These are phyloP conservation scores for Collybia sordida DNA, from an alignment of 768 basidiomycete genomes.

Conservation along the genomic window DNA sequence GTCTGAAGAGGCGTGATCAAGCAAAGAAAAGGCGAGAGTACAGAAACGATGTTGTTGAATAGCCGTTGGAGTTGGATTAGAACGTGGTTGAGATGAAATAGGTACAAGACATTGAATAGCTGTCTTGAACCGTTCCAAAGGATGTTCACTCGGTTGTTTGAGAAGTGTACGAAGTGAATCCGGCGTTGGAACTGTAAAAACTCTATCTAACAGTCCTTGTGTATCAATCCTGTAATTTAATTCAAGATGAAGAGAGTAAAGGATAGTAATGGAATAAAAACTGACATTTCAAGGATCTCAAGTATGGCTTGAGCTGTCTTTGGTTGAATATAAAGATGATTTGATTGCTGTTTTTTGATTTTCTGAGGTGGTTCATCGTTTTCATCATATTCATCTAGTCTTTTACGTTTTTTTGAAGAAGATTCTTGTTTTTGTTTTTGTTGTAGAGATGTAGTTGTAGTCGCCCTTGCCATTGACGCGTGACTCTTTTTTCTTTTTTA, in stretches of 20 bases:
- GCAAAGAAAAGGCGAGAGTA: slow-evolving; percentile 66
- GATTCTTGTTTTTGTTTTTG: too few relatives aligned
- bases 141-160: slow-evolving; percentile 48
- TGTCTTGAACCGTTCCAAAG: slow-evolving; percentile 56
- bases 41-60: slow-evolving; percentile 75
- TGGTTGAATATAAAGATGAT: slow-evolving; percentile 2
- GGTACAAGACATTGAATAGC: slow-evolving; percentile 71
- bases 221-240: slow-evolving; percentile 54
- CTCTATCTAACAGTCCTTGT: slow-evolving; percentile 78
- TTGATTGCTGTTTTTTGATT: slow-evolving; percentile 17
- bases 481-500: too few relatives aligned
- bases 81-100: slow-evolving; percentile 64
- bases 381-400: too few relatives aligned
- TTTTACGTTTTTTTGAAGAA: slow-evolving; percentile 71
- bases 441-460: slow-evolving; percentile 52
- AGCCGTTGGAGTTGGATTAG: slow-evolving; percentile 61
- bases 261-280: not conserved
- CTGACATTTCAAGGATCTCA: slow-evolving; percentile 58
- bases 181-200: slow-evolving; percentile 58
- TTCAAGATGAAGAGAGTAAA: slow-evolving; percentile 3
- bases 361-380: slow-evolving; percentile 49
- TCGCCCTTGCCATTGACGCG: slow-evolving; percentile 70
- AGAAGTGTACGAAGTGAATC: slow-evolving; percentile 57
- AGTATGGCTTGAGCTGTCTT: slow-evolving; percentile 54
- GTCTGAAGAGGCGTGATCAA: slow-evolving; percentile 66